A percentile compares a stretch with the other conserved stretches of the same genome.
phyloP scores from a whole-genome alignment of 441 rosid species.

The Jatropha multifida region DNA sequence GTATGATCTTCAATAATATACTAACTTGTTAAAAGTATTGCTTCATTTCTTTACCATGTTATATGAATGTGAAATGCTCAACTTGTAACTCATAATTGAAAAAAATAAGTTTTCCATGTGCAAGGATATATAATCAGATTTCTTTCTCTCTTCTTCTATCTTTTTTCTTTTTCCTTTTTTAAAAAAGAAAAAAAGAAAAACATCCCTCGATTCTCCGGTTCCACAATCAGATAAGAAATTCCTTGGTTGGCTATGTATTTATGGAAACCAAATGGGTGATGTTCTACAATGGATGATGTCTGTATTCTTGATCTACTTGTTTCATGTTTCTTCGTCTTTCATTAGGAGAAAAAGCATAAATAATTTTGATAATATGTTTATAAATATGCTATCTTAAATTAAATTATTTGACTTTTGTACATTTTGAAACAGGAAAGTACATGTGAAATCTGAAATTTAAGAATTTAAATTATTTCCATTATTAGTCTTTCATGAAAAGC shows the following conservation, averaged over 20 bases:
- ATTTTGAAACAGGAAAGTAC: not conserved
- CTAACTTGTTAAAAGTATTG: conserved; percentile 9
- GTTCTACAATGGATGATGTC: too few relatives aligned
- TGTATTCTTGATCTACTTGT: not conserved
- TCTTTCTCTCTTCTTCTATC: not conserved
- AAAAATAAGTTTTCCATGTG: not conserved
- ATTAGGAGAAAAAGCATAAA: not conserved
- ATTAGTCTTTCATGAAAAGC: not conserved
- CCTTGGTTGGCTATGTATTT: not conserved
- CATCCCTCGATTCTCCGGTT: not conserved
- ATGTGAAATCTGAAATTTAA: not conserved
- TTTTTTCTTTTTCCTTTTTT: too few relatives aligned
- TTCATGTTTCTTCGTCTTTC: not conserved
- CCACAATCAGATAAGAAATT: not conserved
- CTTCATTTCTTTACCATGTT: not conserved
- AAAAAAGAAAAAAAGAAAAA: not conserved
- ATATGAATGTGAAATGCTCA: not conserved
- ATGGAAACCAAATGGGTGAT: too few relatives aligned
- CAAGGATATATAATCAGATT: conserved; percentile 1
- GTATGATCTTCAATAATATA: not conserved
- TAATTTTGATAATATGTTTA: not conserved
- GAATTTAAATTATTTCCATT: not conserved
- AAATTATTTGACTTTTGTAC: not conserved
- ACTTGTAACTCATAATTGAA: not conserved
- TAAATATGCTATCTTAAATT: not conserved